Conservation (phyloP, 768 basidiomycete species). For the Russula lepida region DNA sequence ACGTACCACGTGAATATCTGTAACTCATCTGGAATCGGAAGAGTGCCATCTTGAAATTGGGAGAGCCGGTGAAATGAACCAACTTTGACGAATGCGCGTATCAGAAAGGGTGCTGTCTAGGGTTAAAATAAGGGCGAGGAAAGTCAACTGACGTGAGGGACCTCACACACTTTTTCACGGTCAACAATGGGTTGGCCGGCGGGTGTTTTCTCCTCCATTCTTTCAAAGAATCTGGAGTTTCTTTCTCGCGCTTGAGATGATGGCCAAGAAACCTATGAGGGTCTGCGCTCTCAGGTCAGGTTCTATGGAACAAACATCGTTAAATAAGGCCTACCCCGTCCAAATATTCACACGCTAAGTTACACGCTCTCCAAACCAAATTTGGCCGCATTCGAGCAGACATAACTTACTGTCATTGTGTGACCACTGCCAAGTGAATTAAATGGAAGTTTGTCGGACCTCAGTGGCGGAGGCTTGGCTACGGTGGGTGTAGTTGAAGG, state of each 20-base stretch:
- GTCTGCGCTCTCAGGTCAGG: no score
- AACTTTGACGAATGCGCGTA: slow-evolving; percentile 76
- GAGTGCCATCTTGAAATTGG: slow-evolving; percentile 68
- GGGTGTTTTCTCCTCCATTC: slow-evolving; percentile 36
- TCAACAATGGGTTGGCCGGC: slow-evolving; percentile 41
- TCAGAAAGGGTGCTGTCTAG: slow-evolving; percentile 74
- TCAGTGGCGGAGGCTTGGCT: no score
- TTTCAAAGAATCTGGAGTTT: not conserved
- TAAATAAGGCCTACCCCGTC: not conserved
- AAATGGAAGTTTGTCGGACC: no score
- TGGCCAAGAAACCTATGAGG: not conserved
- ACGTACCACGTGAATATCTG: slow-evolving; percentile 73
- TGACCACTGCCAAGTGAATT: no score
- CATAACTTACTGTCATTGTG: no score
- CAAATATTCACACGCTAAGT: slow-evolving; percentile 1
- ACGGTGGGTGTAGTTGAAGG: no score
- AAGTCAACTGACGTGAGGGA: not conserved
- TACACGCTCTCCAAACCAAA: no score
- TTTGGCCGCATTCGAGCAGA: no score
- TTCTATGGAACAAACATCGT: not conserved
- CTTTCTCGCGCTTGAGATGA: not conserved
- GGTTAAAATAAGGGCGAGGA: not conserved
- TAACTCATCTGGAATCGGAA: slow-evolving; percentile 74
- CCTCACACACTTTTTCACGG: slow-evolving; percentile 45
- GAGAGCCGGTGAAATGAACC: slow-evolving; percentile 66